A percentile compares a stretch with the other conserved stretches of the same genome.
Conservation (phyloP, 2,329 filamentous ascomycete species). For the Alternaria gaisen region DNA sequence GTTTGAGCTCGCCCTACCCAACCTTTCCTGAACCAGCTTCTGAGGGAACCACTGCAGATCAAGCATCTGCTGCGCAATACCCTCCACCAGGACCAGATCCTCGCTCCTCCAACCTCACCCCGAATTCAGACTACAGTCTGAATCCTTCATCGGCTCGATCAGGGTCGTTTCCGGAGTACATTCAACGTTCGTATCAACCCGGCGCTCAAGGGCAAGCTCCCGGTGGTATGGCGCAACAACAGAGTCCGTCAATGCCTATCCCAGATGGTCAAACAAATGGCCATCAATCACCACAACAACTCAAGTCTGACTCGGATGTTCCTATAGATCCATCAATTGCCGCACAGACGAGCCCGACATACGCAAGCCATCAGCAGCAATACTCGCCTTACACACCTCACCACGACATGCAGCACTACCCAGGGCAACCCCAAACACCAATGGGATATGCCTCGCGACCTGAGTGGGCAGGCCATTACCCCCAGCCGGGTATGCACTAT, state of each 20-base stretch:
- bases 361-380: slow-evolving; percentile 74
- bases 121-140: slow-evolving; percentile 87
- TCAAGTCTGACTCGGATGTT: slow-evolving; percentile 95
- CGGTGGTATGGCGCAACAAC: slow-evolving; percentile 97
- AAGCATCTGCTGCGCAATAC: slow-evolving; percentile 91
- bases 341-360: slow-evolving; percentile 89
- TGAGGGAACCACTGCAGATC: slow-evolving; percentile 89
- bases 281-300: slow-evolving; percentile 71
- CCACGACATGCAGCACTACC: slow-evolving; percentile 85
- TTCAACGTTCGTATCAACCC: slow-evolving; percentile 82
- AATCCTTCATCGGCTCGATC: slow-evolving; percentile 80
- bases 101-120: slow-evolving; percentile 78
- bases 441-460: slow-evolving; percentile 71
- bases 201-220: slow-evolving; percentile 76
- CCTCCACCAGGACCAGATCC: slow-evolving; percentile 79
- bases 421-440: slow-evolving; percentile 65
- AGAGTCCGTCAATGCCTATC: slow-evolving; percentile 95
- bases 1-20: slow-evolving; percentile 64
- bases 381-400: slow-evolving; percentile 88
- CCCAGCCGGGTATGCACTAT: slow-evolving; percentile 54
- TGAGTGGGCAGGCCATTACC: slow-evolving; percentile 74
- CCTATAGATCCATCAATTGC: slow-evolving; percentile 99
- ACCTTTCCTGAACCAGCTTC: slow-evolving; percentile 70
- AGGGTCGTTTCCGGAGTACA: slow-evolving; percentile 85
- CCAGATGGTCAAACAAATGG: slow-evolving; percentile 77